A percentile compares a stretch with the other conserved stretches of the same genome.
These are phyloP conservation scores for Coniochaeta prunicola DNA, from an alignment of 2,329 filamentous ascomycete genomes.

Conservation along the genomic window DNA sequence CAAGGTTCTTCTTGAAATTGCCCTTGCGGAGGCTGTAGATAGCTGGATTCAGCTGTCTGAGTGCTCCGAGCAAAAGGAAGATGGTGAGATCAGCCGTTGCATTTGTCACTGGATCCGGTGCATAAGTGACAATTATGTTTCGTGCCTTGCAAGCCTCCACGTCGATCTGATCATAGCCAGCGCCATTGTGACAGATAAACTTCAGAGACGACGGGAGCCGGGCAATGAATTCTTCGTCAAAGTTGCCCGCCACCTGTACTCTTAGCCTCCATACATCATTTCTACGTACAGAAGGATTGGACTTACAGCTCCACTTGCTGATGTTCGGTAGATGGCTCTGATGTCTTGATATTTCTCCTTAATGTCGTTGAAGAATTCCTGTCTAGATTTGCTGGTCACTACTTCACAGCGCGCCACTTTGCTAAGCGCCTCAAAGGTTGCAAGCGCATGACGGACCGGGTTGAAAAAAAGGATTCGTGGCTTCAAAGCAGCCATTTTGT, in stretches of 20 bases:
- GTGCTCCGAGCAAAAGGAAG: slow-evolving; percentile 42
- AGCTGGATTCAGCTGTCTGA: slow-evolving; percentile 38
- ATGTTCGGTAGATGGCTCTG: slow-evolving; percentile 1
- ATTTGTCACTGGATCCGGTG: slow-evolving; percentile 30
- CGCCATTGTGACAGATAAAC: slow-evolving; percentile 47
- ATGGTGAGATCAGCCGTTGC: slow-evolving; percentile 42
- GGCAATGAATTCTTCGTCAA: slow-evolving; percentile 37
- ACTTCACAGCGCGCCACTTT: background rate
- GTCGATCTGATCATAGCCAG: slow-evolving; percentile 55
- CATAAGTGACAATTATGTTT: slow-evolving; percentile 21
- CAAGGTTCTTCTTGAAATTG: slow-evolving; percentile 20
- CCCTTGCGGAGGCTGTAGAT: slow-evolving; percentile 38
- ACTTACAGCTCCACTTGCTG: slow-evolving; percentile 2
- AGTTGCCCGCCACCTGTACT: slow-evolving; percentile 16
- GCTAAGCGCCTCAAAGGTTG: background rate
- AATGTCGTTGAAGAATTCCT: slow-evolving; percentile 3
- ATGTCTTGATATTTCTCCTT: slow-evolving; percentile 1
- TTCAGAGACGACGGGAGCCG: slow-evolving; percentile 34
- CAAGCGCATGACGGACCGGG: background rate
- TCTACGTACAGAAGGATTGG: background rate
- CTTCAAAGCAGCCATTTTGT: background rate
- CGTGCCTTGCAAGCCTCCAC: slow-evolving; percentile 38
- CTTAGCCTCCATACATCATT: background rate
- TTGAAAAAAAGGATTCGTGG: slow-evolving; percentile 2
- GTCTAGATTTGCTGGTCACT: background rate